Percentiles rank a stretch among this genome's conserved stretches.
Evolutionary conservation across 176 grass and related monocot genomes (phyloP).

Genomic region (Areca catechu): DNA sequence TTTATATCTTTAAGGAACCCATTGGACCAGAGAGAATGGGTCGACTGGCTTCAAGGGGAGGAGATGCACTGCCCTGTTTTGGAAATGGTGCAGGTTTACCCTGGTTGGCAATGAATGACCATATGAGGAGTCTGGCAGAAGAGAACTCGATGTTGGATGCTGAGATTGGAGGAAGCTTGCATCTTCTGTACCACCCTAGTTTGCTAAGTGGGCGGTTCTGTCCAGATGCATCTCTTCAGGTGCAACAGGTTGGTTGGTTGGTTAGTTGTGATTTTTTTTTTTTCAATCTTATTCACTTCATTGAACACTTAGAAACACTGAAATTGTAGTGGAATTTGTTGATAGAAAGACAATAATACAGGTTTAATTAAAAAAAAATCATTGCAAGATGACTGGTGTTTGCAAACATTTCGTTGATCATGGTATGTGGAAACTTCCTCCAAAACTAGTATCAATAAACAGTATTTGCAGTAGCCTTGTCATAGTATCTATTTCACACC

Average conservation of each 20-base stretch:
- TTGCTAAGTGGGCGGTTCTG: conserved; percentile 76
- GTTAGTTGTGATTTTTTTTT: not conserved
- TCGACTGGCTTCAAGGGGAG: conserved; percentile 53
- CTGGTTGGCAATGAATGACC: conserved; percentile 62
- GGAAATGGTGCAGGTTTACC: conserved; percentile 86
- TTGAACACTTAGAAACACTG: not conserved
- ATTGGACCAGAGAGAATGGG: conserved; percentile 76
- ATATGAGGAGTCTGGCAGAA: conserved; percentile 53
- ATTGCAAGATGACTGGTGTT: no score
- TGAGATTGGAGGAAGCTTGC: conserved; percentile 55
- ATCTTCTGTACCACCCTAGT: conserved; percentile 92
- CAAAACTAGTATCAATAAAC: no score
- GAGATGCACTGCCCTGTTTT: conserved; percentile 76
- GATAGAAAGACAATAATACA: no score
- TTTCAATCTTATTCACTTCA: not conserved
- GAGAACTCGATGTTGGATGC: conserved; percentile 50
- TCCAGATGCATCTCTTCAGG: conserved; percentile 91
- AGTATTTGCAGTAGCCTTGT: no score
- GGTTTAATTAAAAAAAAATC: no score
- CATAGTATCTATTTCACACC: no score
- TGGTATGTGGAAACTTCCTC: no score
- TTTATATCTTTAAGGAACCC: conserved; percentile 97
- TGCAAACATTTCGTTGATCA: no score
- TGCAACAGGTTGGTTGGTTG: conserved; percentile 65
- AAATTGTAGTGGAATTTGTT: no score